Percentiles rank a stretch among this genome's conserved stretches.
phyloP scores from a whole-genome alignment of 495 filamentous ascomycete species.

The Corynascus novoguineensis region DNA sequence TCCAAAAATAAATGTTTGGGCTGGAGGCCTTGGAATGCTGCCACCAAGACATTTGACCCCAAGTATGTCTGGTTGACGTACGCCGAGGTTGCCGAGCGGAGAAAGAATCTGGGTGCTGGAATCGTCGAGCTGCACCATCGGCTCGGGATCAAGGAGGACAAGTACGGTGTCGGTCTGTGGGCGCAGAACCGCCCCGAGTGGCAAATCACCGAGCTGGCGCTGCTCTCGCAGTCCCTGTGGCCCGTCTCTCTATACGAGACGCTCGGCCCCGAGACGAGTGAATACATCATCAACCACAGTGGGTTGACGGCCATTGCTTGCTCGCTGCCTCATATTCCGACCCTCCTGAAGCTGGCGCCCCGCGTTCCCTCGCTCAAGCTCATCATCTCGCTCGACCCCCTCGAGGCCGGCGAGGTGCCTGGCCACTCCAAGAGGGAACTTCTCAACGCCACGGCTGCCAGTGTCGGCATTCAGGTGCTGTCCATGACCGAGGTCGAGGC shows the following conservation, averaged over 20 bases:
- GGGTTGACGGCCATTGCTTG: slow-evolving; percentile 69
- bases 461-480: slow-evolving; percentile 68
- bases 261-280: slow-evolving; percentile 78
- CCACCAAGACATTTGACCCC: slow-evolving; percentile 66
- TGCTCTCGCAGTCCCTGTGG: slow-evolving; percentile 81
- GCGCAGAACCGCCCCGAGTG: slow-evolving; percentile 95
- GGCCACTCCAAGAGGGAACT: slow-evolving; percentile 75
- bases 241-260: slow-evolving; percentile 97
- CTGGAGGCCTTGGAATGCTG: slow-evolving; percentile 70
- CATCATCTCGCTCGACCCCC: slow-evolving; percentile 82
- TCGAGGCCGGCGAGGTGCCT: slow-evolving; percentile 70
- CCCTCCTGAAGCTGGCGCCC: slow-evolving; percentile 77
- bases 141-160: slow-evolving; percentile 55
- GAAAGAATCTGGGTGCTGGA: slow-evolving; percentile 80
- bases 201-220: slow-evolving; percentile 92
- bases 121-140: slow-evolving; percentile 75
- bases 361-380: slow-evolving; percentile 74
- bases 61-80: slow-evolving; percentile 83
- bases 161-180: slow-evolving; percentile 90
- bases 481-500: slow-evolving; percentile 71
- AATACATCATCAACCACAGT: slow-evolving; percentile 94
- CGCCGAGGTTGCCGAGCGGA: slow-evolving; percentile 67
- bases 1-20: slow-evolving; percentile 70
- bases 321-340: slow-evolving; percentile 78
- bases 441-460: slow-evolving; percentile 64